phyloP scores from a whole-genome alignment of 2,329 filamentous ascomycete species.

The Stagonosporopsis chrysanthemi region DNA sequence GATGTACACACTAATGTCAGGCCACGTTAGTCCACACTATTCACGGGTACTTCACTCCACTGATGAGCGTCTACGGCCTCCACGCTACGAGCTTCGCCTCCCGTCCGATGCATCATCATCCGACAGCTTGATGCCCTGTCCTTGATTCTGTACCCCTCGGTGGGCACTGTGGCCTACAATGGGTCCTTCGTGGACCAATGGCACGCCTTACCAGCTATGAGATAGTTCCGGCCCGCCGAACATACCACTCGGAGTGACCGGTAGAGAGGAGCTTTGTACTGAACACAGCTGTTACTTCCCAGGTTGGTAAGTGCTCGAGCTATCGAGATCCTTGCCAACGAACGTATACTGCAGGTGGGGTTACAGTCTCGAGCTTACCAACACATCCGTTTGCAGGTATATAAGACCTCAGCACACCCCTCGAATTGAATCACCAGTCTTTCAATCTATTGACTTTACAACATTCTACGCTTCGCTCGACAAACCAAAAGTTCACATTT shows the following conservation, averaged over 20 bases:
- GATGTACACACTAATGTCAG: constrained; percentile 29
- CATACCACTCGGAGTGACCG: constrained; percentile 27
- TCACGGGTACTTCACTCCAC: constrained; percentile 17
- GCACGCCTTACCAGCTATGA: background rate
- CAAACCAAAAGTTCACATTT: background rate
- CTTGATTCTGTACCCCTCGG: constrained; percentile 32
- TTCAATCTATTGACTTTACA: constrained; percentile 19
- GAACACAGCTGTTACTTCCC: constrained; percentile 22
- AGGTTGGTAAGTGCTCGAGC: constrained; percentile 14
- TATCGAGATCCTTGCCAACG: constrained; percentile 21
- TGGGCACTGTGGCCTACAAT: constrained; percentile 23
- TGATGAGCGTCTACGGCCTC: constrained; percentile 19
- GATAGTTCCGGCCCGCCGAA: constrained; percentile 35
- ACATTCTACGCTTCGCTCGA: constrained; percentile 8
- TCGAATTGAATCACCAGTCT: constrained; percentile 19
- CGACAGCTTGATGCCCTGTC: constrained; percentile 31
- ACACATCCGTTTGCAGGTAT: constrained; percentile 21
- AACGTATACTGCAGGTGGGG: constrained; percentile 20
- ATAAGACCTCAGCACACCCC: constrained; percentile 25
- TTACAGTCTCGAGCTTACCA: constrained; percentile 17
- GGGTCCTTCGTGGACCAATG: constrained; percentile 22
- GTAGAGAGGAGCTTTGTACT: constrained; percentile 30
- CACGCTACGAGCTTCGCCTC: constrained; percentile 33
- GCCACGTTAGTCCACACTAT: constrained; percentile 21
- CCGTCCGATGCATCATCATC: constrained; percentile 45